phyloP scores from a whole-genome alignment of 2,329 filamentous ascomycete species.

The Cladophialophora exuberans region DNA sequence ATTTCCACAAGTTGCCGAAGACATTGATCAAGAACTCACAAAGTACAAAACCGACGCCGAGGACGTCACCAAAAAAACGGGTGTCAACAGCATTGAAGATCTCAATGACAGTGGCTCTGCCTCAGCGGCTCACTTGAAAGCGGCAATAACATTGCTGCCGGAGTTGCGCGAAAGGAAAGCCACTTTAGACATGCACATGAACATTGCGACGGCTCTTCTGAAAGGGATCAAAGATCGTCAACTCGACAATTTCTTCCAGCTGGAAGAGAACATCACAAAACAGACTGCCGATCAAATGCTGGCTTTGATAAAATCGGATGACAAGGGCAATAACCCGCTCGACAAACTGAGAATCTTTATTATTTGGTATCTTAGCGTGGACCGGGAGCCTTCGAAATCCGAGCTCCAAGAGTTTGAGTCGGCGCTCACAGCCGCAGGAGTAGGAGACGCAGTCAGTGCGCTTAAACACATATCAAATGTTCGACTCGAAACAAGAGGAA shows the following conservation, averaged over 20 bases:
- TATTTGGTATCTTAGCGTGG: conserved; percentile 95
- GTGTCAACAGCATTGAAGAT: conserved; percentile 89
- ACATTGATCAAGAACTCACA: conserved; percentile 90
- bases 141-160: conserved; percentile 88
- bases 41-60: conserved; percentile 95
- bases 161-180: conserved; percentile 91
- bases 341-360: conserved; percentile 95
- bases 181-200: conserved; percentile 98
- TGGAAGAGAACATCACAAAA: conserved; percentile 91
- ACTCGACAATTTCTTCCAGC: conserved; percentile 92
- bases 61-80: conserved; percentile 93
- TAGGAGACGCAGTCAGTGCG: conserved; percentile 69
- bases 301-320: conserved; percentile 77
- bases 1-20: conserved; percentile 94
- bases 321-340: conserved; percentile 79
- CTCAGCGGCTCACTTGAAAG: conserved; percentile 92
- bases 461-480: conserved; percentile 88
- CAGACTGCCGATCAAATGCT: conserved; percentile 87
- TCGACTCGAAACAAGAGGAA: conserved; percentile 95
- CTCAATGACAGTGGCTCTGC: conserved; percentile 79
- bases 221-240: conserved; percentile 92
- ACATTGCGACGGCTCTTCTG: conserved; percentile 79
- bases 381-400: conserved; percentile 78
- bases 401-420: conserved; percentile 89
- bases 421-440: conserved; percentile 72